Evolutionary conservation across 768 basidiomycete species (phyloP), one percentile per base, ranked within the genome.

Genomic region (Amanita molliuscula): DNA sequence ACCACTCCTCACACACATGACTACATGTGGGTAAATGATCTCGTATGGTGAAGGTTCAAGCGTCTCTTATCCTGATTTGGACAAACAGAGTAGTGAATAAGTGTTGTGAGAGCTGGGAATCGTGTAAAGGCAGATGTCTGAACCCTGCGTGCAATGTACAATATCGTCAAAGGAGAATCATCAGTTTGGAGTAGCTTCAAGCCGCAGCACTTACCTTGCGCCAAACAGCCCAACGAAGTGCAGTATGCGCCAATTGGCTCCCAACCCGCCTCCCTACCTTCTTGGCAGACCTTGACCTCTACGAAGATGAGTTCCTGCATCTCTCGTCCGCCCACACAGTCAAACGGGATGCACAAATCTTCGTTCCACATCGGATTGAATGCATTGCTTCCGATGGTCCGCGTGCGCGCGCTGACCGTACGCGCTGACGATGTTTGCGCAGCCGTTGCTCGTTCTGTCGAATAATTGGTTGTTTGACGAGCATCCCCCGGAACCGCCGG

Each of bases 81-180:
- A 95, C 82, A 59, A 97, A 96, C 15, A 98, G 71, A n/a, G 93
- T 93, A 20, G 93, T 90, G 65, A 94, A 97, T 44, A 97, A 70
- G 59, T 84, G 88, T 59, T 93, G 91, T 34, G 86, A 84, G 38
- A 90, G 78, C 61, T 93, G 84, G 2, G 77, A 67, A 64, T 98
- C 95, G 58, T 92, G 88, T 31, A 98, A 68, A 0, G 95, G 92
- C 4, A 98, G 64, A 65, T 98, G 88, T 6, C 89, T 81, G 61
- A 84, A 97, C 1, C 95, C 94, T 90, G 40, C 3, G 26, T 13
- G 21, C 15, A 8, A 34, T 21, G 33, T 21, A 21, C 18, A 15
- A 33, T 16, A 23, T 37, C 34, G 23, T 25, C n/a, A 26, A 46
- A 40, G 34, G 31, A 10, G 31, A 33, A 7, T 35, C 44, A 46